These are phyloP conservation scores for Rhazya stricta DNA, from an alignment of 257 asterid genomes.

Conservation along the genomic window DNA sequence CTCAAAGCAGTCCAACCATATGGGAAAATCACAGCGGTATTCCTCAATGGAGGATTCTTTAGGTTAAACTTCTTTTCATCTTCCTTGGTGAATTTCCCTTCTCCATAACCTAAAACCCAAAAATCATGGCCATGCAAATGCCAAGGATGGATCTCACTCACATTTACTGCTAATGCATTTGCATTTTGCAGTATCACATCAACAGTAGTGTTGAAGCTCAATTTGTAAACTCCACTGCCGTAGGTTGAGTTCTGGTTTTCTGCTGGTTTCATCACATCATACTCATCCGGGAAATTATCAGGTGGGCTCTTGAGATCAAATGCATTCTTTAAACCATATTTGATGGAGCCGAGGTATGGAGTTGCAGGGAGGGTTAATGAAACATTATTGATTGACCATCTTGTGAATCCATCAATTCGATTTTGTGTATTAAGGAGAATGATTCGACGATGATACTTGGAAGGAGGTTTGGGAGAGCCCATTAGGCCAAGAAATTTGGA, in stretches of 20 bases:
- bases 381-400: slow-evolving; percentile 76
- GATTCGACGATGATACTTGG: slow-evolving; percentile 31
- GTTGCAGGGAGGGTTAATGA: slow-evolving; percentile 59
- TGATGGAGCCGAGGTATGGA: slow-evolving; percentile 65
- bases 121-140: slow-evolving; percentile 85
- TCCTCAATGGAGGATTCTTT: slow-evolving; percentile 60
- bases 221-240: slow-evolving; percentile 57
- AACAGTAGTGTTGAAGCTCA: slow-evolving; percentile 45
- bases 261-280: slow-evolving; percentile 51
- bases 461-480: slow-evolving; percentile 50
- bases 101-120: slow-evolving; percentile 77
- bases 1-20: slow-evolving; percentile 85
- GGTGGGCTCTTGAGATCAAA: slow-evolving; percentile 46
- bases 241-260: slow-evolving; percentile 46
- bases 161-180: slow-evolving; percentile 42
- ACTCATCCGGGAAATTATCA: slow-evolving; percentile 21
- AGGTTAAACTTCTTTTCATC: slow-evolving; percentile 47
- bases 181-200: slow-evolving; percentile 79
- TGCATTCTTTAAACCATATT: slow-evolving; percentile 29
- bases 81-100: slow-evolving; percentile 43
- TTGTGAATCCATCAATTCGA: slow-evolving; percentile 45
- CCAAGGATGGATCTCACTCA: slow-evolving; percentile 87
- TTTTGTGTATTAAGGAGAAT: slow-evolving; percentile 64
- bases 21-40: slow-evolving; percentile 59
- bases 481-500: slow-evolving; percentile 31